phyloP scores from a whole-genome alignment of 495 filamentous ascomycete genomes.

The Podospora anserina region DNA sequence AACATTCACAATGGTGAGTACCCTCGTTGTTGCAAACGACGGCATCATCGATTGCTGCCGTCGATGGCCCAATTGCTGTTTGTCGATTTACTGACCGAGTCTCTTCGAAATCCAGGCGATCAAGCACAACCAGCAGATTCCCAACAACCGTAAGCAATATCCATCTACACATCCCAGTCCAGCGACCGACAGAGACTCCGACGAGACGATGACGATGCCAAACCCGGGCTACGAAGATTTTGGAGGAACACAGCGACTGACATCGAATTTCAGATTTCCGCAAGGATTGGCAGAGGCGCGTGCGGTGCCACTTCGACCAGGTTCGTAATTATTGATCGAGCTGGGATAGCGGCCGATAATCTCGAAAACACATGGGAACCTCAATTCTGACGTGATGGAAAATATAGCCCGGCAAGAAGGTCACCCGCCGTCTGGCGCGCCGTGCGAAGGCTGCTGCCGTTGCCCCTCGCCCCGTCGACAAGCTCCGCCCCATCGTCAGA shows the following conservation, averaged over 20 bases:
- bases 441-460: conserved; percentile 87
- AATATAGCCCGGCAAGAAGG: conserved; percentile 89
- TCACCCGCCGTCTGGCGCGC: conserved; percentile 82
- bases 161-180: background rate
- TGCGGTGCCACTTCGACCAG: conserved; percentile 99
- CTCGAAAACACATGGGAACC: conserved; percentile 6
- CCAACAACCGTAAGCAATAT: conserved; percentile 80
- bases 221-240: conserved; percentile 23
- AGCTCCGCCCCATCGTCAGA: conserved; percentile 89
- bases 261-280: conserved; percentile 74
- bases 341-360: conserved; percentile 6
- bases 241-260: conserved; percentile 24
- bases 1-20: conserved; percentile 38
- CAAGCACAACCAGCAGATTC: conserved; percentile 99
- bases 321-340: conserved; percentile 50
- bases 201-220: conserved; percentile 10
- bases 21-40: conserved; percentile 9
- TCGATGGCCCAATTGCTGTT: conserved; percentile 23
- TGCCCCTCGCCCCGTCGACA: conserved; percentile 95
- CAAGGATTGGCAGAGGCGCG: conserved; percentile 99
- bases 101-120: conserved; percentile 59
- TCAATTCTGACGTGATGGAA: conserved; percentile 39
- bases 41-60: conserved; percentile 11
- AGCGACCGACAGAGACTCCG: background rate
- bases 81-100: conserved; percentile 1